Evolutionary conservation across 73 alveolate species (phyloP), one percentile per base, ranked within the genome.

Genomic region (Paramecium caudatum): DNA sequence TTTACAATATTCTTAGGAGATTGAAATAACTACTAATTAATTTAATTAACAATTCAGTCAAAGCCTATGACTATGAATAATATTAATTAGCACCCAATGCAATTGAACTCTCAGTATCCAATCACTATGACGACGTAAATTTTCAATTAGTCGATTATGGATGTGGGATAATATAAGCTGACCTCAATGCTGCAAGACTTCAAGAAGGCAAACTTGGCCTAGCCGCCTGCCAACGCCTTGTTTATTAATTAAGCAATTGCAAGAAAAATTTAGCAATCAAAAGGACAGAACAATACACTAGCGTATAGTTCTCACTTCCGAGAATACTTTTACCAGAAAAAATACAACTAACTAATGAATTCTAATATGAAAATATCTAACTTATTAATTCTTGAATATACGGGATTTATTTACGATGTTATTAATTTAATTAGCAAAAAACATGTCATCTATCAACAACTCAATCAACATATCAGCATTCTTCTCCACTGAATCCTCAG

Each of bases 11-110:
- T 55, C 30, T 55, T 55, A 55, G 80, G 30, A 55, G 46, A 55
- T 23, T 55, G 3, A 55, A 55, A 55, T 55, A 55, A 23, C n/a
- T 55, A 55, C 30, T 55, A 43, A 55, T 55, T 55, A 55, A 55
- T 55, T 55, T 55, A 55, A 55, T 55, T 23, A 55, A 55, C 9
- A 55, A 55, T 10, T 17, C 80, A 12, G 30, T 55, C 12, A 1
- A 55, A 15, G 80, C 80, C 9, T 55, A 55, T 55, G 0, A 55
- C 10, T 55, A 9, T 55, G 80, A 55, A 23, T 23, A 55, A 9
- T 55, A 19, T 21, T 9, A 27, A 23, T 55, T 27, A 55, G 23
- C 23, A 10, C 80, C 80, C 10, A 55, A 55, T 55, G 80, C 23
- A 55, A 9, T 55, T 5, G 80, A 55, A 23, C 23, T 55, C 12